Base-by-base conservation (phyloP, 148 eudicot species). In the Spergularia bocconei region DNA sequence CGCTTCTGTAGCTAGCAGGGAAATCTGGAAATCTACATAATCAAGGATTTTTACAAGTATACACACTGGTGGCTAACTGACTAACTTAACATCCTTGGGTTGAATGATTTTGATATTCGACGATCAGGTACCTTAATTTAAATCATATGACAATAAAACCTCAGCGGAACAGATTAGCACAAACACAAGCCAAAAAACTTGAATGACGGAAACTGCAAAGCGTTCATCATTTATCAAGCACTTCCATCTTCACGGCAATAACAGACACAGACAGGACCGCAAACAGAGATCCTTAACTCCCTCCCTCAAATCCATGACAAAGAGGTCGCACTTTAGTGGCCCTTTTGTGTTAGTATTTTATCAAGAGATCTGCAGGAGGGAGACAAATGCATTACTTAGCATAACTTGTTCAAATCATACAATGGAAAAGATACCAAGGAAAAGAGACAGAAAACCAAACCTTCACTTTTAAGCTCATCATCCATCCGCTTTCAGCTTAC, bases 401-500 rank as follows among this genome's bases (percentile, higher is more conserved):
- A 1, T 7, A 19, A 13, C 9, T 33, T 29, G 9, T 55, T 16
- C 20, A 69, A 36, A 33, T 70, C 2, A 54, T 6, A 7, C n/a
- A 25, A 69, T 56, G 16, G 8, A 61, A 9, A 17, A 10, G 23
- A 64, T 10, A 13, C 38, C 8, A 14, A 29, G 13, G n/a, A 14
- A 20, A 39, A n/a, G 53, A 67, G 71, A 56, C 55, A 11, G 39
- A 21, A 69, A 29, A 19, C 1, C 15, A 41, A 20, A 39, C 11
- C 15, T 36, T 19, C 19, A 8, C n/a, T 13, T 44, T 48, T 70
- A 61, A 62, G 58, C 57, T 65, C 58, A 70, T 81, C 73, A 89
- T 81, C 86, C 83, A 69, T 90, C 97, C 39, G 92, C 76, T 80
- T 92, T 90, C 57, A 87, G 77, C 79, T 95, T 94, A 44, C 98